Evolutionary conservation across 495 filamentous ascomycete species (phyloP), one percentile per base, ranked within the genome.

Genomic region (Acidomyces sp.): DNA sequence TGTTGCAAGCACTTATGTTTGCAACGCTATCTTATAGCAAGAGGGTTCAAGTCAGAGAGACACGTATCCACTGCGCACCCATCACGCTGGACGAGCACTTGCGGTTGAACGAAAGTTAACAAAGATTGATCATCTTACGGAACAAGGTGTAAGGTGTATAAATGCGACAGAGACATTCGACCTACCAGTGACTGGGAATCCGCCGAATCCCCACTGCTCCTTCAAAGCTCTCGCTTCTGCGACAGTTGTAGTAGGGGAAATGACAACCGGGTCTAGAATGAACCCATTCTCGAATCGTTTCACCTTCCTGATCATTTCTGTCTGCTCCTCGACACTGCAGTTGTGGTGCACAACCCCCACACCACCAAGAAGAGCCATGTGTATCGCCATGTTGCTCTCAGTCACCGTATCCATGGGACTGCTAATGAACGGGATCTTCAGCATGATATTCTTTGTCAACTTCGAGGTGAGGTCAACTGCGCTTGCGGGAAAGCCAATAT

Each of bases 51-150:
- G n/a, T n/a, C n/a, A n/a, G n/a, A n/a, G n/a, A n/a, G n/a, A n/a
- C n/a, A n/a, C 13, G 26, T 51, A 1, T 52, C 48, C 48, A 52
- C 43, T 38, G 6, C 34, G 39, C 48, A 13, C 18, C 33, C 27
- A 35, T 34, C 43, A 43, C 48, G 23, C 32, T 52, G 48, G 43
- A 43, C 39, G 39, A 29, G 6, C 22, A 40, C 35, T 43, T 79
- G 69, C 83, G 86, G 92, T 83, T 83, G 92, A 97, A 96, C 92
- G 90, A 97, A 97, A 97, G 90, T 97, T 94, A 95, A 79, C 68
- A 31, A 44, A 32, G 59, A 55, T 62, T 73, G 72, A 74, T 86
- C 85, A 92, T 92, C 67, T 73, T 66, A 53, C 52, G 57, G 68
- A 55, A 34, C 15, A 28, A 1, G 31, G 34, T 24, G 13, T 10